Evolutionary conservation across 352 stramenopile species (phyloP).

Genomic region (Phytopythium cucurbitacearum): DNA sequence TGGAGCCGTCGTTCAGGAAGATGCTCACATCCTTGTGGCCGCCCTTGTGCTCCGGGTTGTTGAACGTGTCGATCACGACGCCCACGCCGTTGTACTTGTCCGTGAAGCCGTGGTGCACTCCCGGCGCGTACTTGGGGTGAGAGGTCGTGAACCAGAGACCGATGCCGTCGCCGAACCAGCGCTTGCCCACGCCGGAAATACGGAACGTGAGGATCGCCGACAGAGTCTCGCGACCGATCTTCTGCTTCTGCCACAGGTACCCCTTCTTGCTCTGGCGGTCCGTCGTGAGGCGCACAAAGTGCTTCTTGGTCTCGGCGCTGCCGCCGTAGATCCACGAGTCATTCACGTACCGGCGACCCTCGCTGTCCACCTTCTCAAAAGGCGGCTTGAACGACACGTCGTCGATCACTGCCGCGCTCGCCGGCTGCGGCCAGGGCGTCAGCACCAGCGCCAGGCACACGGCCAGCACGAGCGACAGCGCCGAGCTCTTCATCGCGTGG

Average conservation of each 20-base stretch:
- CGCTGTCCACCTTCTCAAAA: slow-evolving; percentile 62
- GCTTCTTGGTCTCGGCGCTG: slow-evolving; percentile 74
- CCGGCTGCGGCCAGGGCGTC: slow-evolving; percentile 3
- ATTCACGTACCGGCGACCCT: slow-evolving; percentile 65
- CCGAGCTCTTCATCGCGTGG: slow-evolving; percentile 16
- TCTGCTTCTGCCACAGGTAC: slow-evolving; percentile 69
- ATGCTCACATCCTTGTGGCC: slow-evolving; percentile 84
- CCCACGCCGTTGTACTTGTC: slow-evolving; percentile 74
- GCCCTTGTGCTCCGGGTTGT: slow-evolving; percentile 77
- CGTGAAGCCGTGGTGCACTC: slow-evolving; percentile 74
- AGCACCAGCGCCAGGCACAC: slow-evolving; percentile 12
- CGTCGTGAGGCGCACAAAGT: slow-evolving; percentile 86
- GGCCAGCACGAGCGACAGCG: slow-evolving; percentile 31
- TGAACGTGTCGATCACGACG: slow-evolving; percentile 83
- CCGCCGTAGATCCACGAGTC: slow-evolving; percentile 73
- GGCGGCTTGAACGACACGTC: slow-evolving; percentile 73
- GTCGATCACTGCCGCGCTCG: slow-evolving; percentile 38
- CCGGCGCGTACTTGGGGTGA: slow-evolving; percentile 45
- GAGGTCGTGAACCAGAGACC: slow-evolving; percentile 71
- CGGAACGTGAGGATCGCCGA: slow-evolving; percentile 76
- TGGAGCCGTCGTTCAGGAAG: slow-evolving; percentile 77
- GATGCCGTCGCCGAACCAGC: slow-evolving; percentile 85
- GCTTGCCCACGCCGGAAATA: slow-evolving; percentile 75
- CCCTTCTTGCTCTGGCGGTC: slow-evolving; percentile 84
- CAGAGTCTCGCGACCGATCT: slow-evolving; percentile 46